Percentiles rank a stretch among this genome's conserved stretches.
phyloP scores from a whole-genome alignment of 1,139 yeast species.

The Diutina sp. region DNA sequence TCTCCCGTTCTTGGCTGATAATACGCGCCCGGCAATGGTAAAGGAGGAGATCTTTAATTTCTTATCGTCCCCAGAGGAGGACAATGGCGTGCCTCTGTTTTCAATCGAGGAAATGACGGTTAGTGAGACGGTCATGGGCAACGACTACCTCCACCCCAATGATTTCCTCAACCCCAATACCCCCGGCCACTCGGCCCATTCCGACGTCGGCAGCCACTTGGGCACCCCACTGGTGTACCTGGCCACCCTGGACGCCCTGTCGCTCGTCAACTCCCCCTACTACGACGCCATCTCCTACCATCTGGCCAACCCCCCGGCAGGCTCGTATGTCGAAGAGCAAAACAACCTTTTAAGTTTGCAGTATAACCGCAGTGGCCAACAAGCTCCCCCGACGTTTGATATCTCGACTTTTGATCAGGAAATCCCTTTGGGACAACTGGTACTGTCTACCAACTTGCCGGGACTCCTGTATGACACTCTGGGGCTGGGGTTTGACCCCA shows the following conservation, averaged over 20 bases:
- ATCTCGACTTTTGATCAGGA: slow-evolving; percentile 16
- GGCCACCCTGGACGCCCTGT: slow-evolving; percentile 9
- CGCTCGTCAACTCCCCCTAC: slow-evolving; percentile 24
- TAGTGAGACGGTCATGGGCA: not conserved
- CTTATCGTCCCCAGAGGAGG: slow-evolving; percentile 1
- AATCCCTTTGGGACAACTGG: slow-evolving; percentile 28
- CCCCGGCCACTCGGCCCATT: not conserved
- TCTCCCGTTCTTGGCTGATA: not conserved
- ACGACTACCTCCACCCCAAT: not conserved
- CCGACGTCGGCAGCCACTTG: not conserved
- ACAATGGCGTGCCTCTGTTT: not conserved
- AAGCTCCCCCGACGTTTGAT: slow-evolving; percentile 4
- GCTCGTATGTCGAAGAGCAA: slow-evolving; percentile 2
- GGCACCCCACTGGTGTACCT: slow-evolving; percentile 1
- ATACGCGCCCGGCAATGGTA: not conserved
- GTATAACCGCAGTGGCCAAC: slow-evolving; percentile 4
- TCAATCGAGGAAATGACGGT: not conserved
- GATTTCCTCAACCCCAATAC: slow-evolving; percentile 1
- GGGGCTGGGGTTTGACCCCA: not conserved
- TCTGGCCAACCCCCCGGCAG: slow-evolving; percentile 7
- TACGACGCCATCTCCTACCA: slow-evolving; percentile 26
- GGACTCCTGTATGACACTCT: slow-evolving; percentile 2
- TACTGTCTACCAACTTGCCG: slow-evolving; percentile 23
- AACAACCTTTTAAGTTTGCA: not conserved
- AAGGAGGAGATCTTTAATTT: slow-evolving; percentile 1